These are phyloP conservation scores for Cystobasidium tubakii DNA, from an alignment of 768 basidiomycete genomes.

Conservation along the genomic window DNA sequence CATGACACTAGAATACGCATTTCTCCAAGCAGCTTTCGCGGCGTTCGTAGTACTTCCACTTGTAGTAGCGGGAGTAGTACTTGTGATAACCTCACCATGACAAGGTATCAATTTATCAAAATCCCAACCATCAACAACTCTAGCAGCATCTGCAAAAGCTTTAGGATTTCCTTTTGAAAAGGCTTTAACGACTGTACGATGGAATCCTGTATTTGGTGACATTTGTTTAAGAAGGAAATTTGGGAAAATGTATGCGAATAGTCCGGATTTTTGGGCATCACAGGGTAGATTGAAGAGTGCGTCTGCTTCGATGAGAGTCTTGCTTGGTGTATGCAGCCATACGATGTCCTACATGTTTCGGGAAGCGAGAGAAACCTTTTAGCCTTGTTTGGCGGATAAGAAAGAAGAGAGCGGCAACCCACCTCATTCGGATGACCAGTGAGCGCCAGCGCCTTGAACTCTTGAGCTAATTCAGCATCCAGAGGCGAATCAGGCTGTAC, in stretches of 20 bases:
- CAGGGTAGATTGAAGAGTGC: slow-evolving; percentile 23
- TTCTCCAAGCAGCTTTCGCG: slow-evolving; percentile 22
- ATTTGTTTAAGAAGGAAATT: slow-evolving; percentile 20
- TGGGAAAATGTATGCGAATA: background rate
- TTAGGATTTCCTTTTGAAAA: slow-evolving; percentile 6
- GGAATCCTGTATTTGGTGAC: slow-evolving; percentile 23
- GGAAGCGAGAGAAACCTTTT: background rate
- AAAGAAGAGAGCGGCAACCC: background rate
- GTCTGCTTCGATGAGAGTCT: slow-evolving; percentile 29
- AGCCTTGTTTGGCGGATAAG: background rate
- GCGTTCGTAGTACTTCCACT: background rate
- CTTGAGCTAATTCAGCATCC: slow-evolving; percentile 5
- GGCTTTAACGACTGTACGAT: background rate
- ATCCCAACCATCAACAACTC: background rate
- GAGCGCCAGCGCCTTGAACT: slow-evolving; percentile 15
- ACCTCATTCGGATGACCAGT: slow-evolving; percentile 34
- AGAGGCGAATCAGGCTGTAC: slow-evolving; percentile 12
- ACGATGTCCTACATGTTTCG: slow-evolving; percentile 29
- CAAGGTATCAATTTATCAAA: slow-evolving; percentile 28
- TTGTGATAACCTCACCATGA: slow-evolving; percentile 17
- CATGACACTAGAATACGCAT: background rate
- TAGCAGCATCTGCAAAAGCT: slow-evolving; percentile 14
- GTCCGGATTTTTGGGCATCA: slow-evolving; percentile 2
- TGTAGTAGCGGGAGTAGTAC: background rate
- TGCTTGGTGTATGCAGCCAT: slow-evolving; percentile 13